Evolutionary conservation across 805 yeast genomes (phyloP).

Genomic region (Candida sithepensis): DNA sequence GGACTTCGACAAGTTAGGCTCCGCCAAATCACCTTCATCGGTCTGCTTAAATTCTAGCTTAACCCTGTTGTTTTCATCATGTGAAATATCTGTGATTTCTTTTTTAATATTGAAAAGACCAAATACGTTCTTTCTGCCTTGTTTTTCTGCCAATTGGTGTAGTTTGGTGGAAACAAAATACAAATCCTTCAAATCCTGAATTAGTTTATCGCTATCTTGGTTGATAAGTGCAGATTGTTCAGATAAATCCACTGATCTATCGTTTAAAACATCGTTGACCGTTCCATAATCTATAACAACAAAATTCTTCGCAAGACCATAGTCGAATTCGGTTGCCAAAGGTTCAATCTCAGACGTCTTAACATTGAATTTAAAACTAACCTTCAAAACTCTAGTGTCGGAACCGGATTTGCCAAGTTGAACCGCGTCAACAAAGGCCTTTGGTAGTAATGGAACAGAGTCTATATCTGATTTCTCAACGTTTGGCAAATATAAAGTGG

Average conservation of each 20-base stretch:
- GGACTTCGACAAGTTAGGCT: conserved; percentile 37
- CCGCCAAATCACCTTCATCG: conserved; percentile 2
- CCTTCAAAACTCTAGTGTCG: conserved; percentile 41
- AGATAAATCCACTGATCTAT: conserved; percentile 3
- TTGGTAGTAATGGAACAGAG: conserved; percentile 66
- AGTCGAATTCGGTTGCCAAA: conserved; percentile 29
- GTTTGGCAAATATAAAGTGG: conserved; percentile 68
- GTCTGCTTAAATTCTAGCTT: conserved; percentile 19
- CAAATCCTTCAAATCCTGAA: conserved; percentile 36
- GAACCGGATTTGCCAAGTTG: conserved; percentile 45
- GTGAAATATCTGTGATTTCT: conserved; percentile 20
- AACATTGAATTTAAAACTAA: conserved; percentile 32
- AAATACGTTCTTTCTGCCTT: conserved; percentile 34
- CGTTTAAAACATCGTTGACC: conserved; percentile 50
- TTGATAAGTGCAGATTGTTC: neutral
- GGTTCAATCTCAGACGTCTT: conserved; percentile 15
- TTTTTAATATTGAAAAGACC: conserved; percentile 18
- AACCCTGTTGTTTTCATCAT: conserved; percentile 23
- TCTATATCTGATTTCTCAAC: conserved; percentile 32
- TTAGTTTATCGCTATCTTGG: conserved; percentile 6
- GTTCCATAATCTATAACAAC: conserved; percentile 57
- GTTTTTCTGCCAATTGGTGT: conserved; percentile 27
- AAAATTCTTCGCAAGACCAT: conserved; percentile 44
- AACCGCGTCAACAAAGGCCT: conserved; percentile 41
- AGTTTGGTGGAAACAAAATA: conserved; percentile 30